These are phyloP conservation scores for Rhodofomes roseus DNA, from an alignment of 1,284 basidiomycete species.

Conservation along the genomic window DNA sequence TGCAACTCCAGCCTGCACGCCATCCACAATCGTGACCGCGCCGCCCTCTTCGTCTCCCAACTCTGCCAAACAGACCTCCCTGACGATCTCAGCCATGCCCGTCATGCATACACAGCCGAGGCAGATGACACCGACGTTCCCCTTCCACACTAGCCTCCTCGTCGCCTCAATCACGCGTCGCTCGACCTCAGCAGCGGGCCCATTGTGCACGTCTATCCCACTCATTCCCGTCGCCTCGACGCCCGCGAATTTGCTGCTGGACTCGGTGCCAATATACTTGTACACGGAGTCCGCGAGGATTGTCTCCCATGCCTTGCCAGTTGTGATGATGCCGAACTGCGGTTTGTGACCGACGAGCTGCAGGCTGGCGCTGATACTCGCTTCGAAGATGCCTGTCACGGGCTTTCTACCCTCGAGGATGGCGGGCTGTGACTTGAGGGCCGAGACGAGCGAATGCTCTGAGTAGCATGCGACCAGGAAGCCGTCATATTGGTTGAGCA, in stretches of 20 bases:
- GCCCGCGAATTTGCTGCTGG: slow-evolving; percentile 31
- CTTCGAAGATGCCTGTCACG: slow-evolving; percentile 47
- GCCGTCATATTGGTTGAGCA: slow-evolving; percentile 26
- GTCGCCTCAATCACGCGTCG: slow-evolving; percentile 33
- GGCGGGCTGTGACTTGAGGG: slow-evolving; percentile 30
- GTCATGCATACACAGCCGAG: slow-evolving; percentile 50
- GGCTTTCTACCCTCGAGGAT: slow-evolving; percentile 15
- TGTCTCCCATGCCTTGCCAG: slow-evolving; percentile 41
- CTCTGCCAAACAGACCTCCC: slow-evolving; percentile 19
- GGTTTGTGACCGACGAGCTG: slow-evolving; percentile 28
- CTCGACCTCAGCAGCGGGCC: slow-evolving; percentile 31
- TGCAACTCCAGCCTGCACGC: slow-evolving; percentile 28
- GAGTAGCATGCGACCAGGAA: slow-evolving; percentile 50
- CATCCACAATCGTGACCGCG: slow-evolving; percentile 38
- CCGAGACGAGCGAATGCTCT: slow-evolving; percentile 41
- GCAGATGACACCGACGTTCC: slow-evolving; percentile 33
- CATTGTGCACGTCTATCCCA: slow-evolving; percentile 39
- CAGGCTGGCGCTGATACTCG: slow-evolving; percentile 31
- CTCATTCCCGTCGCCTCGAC: slow-evolving; percentile 40
- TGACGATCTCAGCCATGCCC: slow-evolving; percentile 39
- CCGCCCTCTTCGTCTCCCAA: slow-evolving; percentile 15
- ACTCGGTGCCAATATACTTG: slow-evolving; percentile 16
- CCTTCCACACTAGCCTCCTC: slow-evolving; percentile 19
- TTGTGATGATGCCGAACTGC: slow-evolving; percentile 45
- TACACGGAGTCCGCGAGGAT: slow-evolving; percentile 27